phyloP scores from a whole-genome alignment of 306 rosid species.

The Begonia peltatifolia region DNA sequence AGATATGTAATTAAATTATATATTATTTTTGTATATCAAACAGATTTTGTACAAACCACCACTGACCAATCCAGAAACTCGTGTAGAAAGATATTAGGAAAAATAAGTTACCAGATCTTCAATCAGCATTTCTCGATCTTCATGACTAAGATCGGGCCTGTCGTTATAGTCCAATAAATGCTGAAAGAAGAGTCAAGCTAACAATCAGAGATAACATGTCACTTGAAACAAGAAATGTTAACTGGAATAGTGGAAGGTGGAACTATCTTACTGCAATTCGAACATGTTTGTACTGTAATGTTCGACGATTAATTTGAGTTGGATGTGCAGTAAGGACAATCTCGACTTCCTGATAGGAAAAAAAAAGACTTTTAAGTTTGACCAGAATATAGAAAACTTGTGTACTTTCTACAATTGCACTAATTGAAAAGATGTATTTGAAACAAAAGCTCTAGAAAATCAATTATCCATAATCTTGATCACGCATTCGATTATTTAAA shows the following conservation, averaged over 20 bases:
- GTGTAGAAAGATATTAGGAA: constrained; percentile 4
- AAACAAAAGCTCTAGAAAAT: no score
- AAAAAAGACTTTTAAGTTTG: constrained; percentile 1
- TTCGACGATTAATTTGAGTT: constrained; percentile 91
- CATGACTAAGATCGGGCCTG: constrained; percentile 66
- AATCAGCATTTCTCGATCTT: constrained; percentile 78
- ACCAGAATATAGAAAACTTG: no score
- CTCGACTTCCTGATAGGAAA: constrained; percentile 59
- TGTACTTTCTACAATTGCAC: no score
- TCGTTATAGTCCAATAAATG: constrained; percentile 76
- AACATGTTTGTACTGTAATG: constrained; percentile 76
- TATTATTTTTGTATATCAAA: no score
- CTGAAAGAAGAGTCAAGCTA: constrained; percentile 23
- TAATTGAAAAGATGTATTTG: no score
- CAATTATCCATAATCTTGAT: no score
- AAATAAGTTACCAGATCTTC: constrained; percentile 73
- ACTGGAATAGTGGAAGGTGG: constrained; percentile 5
- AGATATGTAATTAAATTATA: constrained; percentile 6
- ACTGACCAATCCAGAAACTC: no score
- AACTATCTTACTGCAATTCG: constrained; percentile 58
- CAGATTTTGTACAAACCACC: no score
- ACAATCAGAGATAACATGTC: constrained; percentile 13
- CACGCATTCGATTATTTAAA: neutral
- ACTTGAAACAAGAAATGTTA: neutral
- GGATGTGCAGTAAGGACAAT: constrained; percentile 99